Conservation (phyloP, 768 basidiomycete species). For the Termitomyces eurrhizus region DNA sequence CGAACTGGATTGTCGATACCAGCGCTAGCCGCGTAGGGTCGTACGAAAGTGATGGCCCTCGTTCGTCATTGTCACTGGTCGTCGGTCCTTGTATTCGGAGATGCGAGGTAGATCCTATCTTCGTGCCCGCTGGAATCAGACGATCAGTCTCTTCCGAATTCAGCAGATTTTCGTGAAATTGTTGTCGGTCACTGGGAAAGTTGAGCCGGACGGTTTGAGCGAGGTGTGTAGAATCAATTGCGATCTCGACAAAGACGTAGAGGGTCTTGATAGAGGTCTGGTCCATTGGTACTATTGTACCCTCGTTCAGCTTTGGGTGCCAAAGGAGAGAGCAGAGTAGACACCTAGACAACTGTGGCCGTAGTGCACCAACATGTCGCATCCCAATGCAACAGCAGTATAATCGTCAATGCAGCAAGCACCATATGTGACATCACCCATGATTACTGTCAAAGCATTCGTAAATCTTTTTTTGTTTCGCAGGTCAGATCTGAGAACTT, state of each 20-base stretch:
- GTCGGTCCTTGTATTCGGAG: constrained; percentile 58
- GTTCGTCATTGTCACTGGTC: constrained; percentile 6
- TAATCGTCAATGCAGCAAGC: constrained; percentile 99
- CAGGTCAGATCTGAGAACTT: neutral
- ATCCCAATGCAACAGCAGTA: constrained; percentile 91
- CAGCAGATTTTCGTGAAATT: constrained; percentile 63
- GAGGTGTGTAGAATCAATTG: constrained; percentile 85
- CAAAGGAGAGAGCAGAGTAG: constrained; percentile 18
- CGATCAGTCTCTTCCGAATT: constrained; percentile 47
- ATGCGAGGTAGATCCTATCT: constrained; percentile 47
- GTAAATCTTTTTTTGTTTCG: constrained; percentile 56
- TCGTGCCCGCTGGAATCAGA: constrained; percentile 36
- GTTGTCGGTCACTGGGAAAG: constrained; percentile 71
- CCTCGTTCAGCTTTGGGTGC: constrained; percentile 1
- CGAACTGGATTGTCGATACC: constrained; percentile 98
- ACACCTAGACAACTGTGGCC: constrained; percentile 95
- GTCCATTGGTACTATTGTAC: constrained; percentile 80
- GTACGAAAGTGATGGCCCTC: constrained; percentile 14
- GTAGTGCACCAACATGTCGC: constrained; percentile 98
- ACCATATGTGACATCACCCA: constrained; percentile 98
- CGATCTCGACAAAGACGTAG: constrained; percentile 97
- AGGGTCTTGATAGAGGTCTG: constrained; percentile 92
- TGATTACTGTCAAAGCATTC: constrained; percentile 79
- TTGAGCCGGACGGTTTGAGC: constrained; percentile 82
- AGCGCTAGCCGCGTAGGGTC: constrained; percentile 74